Evolutionary conservation across 106 monocot genomes (phyloP).

Genomic region (Phalaenopsis equestris): DNA sequence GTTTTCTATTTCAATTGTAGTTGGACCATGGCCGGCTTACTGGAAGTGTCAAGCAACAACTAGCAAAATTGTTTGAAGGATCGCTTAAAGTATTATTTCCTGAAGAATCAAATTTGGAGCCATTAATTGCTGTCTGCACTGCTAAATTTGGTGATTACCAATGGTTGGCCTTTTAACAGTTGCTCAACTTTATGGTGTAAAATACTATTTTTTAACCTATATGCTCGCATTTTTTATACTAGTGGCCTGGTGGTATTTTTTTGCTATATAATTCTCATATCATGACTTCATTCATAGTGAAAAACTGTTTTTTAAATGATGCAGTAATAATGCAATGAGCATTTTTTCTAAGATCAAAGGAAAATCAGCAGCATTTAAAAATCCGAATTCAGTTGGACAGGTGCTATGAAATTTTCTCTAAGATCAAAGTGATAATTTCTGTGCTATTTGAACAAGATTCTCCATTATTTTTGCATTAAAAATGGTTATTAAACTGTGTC

Average conservation of each 20-base stretch:
- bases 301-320: conserved; percentile 9
- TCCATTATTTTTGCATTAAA: neutral
- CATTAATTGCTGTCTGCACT: conserved; percentile 47
- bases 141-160: conserved; percentile 85
- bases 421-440: neutral
- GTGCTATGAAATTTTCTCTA: conserved; percentile 22
- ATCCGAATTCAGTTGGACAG: conserved; percentile 83
- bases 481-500: neutral
- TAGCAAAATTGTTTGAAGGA: conserved; percentile 41
- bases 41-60: conserved; percentile 66
- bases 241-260: neutral
- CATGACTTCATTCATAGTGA: neutral
- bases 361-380: conserved; percentile 59
- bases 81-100: conserved; percentile 46
- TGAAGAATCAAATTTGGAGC: conserved; percentile 42
- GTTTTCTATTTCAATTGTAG: conserved; percentile 2
- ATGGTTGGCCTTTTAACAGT: conserved; percentile 40
- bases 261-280: neutral
- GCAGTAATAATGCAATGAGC: conserved; percentile 94
- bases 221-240: neutral
- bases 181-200: neutral
- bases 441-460: neutral
- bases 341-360: conserved; percentile 79
- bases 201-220: neutral
- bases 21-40: conserved; percentile 15